Base-by-base conservation (phyloP, 441 rosid genomes). In the Biscutella laevigata region DNA sequence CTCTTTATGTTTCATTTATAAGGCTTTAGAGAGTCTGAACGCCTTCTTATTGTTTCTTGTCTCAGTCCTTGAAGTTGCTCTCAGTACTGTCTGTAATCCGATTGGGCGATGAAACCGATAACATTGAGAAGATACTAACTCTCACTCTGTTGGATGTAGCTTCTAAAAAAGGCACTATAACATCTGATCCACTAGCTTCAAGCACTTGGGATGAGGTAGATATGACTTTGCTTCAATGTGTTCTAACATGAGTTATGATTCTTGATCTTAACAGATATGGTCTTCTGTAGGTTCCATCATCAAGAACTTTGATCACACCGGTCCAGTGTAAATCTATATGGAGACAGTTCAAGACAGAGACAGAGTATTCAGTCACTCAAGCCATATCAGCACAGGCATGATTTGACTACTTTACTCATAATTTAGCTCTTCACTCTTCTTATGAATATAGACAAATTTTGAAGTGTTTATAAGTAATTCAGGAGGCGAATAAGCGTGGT, bases 321-420 rank as follows among this genome's bases (percentile, higher is more conserved):
- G 91, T 88, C 32, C 94, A 88, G 61, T 88, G 98, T 79, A 91
- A 88, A 69, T 71, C 90, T 40, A 59, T 88, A 77, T 91, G 96
- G 98, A 84, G 91, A 68, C 96, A 91, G 61, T 87, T 91, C 76
- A 83, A 81, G 77, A 43, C 80, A 2, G 96, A 91, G 64, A 91
- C 98, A 38, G 98, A 91, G 70, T 83, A 83, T 69, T 75, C 71
- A 32, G 95, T 87, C 49, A 76, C 98, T 49, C 96, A 87, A 66
- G 96, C 98, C 68, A 76, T 91, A 61, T 82, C 98, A 66, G 95
- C 98, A 26, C 98, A 91, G 98, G 96, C 62, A 71, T 69, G 75
- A 68, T 69, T n/a, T n/a, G 74, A 50, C 51, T 53, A 10, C 51
- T 26, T 45, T 0, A 40, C 38, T 32, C 43, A 39, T 21, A 45